Evolutionary conservation across 352 stramenopile species (phyloP), one percentile per base, ranked within the genome.

Genomic region (Pythium brachiatum): DNA sequence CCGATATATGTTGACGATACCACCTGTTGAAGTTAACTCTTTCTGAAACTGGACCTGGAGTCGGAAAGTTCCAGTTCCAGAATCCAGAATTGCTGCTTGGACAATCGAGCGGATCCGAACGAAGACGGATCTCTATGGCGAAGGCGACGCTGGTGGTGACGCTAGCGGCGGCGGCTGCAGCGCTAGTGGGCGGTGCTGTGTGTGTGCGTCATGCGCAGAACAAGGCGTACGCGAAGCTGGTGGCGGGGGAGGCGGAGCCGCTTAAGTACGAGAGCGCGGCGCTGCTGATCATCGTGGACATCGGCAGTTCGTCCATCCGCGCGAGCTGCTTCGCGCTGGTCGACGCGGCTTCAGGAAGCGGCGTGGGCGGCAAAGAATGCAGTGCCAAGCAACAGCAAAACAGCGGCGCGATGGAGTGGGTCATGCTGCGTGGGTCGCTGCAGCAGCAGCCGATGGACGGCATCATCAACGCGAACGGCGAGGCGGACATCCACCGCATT

Each of bases 291-390:
- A 84, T 94, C 32, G 69, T 98, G 29, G 95, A 98, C 71, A 78
- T 98, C 27, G 95, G 94, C 57, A 98, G 90, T 72, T 98, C 90
- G 18, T 98, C 90, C 38, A 82, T 98, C 52, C 90, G 94, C 48
- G 89, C 89, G 61, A 96, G 84, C 56, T 92, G 88, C 47, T 98
- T 97, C 57, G 75, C 81, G 13, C 54, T 90, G 5, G 66, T 89
- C 18, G 62, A 54, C n/a, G 34, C 54, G 36, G 31, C 34, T 4
- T 60, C 57, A 2, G 57, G 54, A 5, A n/a, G 27, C 2, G 25
- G 32, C 32, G 13, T 53, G 18, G 5, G 50, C 12, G 18, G 39
- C 39, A 47, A 25, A 3, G 7, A 47, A 4, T 34, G 23, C 31
- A 25, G 7, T n/a, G 15, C 15, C 32, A 21, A 34, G 16, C 26